These are phyloP conservation scores for Pterocarpus santalinus DNA, from an alignment of 306 rosid species.

Conservation along the genomic window DNA sequence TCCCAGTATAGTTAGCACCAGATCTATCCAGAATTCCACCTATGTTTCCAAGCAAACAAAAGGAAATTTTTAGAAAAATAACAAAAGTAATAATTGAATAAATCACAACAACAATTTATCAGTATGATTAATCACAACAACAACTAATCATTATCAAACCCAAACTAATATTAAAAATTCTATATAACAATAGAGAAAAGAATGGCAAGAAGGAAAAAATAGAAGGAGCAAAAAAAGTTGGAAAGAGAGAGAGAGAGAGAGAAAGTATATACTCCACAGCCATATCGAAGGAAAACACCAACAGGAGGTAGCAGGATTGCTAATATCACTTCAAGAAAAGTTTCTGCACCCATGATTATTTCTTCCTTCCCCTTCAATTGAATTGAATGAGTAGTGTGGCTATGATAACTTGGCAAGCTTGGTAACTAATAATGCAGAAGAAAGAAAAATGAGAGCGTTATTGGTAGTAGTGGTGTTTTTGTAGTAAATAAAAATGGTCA, in stretches of 20 bases:
- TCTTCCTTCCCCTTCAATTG: not conserved
- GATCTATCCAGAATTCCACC: constrained; percentile 76
- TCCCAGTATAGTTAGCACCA: constrained; percentile 69
- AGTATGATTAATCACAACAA: not conserved
- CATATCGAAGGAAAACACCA: constrained; percentile 79
- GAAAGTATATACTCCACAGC: constrained; percentile 58
- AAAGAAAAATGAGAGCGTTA: not conserved
- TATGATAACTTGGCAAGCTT: not conserved
- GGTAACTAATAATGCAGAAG: not conserved
- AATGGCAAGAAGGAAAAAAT: no score
- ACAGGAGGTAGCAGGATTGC: constrained; percentile 78
- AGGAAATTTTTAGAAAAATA: not conserved
- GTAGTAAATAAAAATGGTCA: no score
- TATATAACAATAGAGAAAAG: no score
- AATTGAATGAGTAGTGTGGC: not conserved
- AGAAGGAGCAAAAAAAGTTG: not conserved
- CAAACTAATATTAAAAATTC: not conserved
- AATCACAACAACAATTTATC: not conserved
- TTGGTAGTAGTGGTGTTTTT: not conserved
- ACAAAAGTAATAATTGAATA: not conserved
- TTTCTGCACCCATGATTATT: constrained; percentile 64
- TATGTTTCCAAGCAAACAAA: constrained; percentile 41
- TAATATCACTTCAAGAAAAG: constrained; percentile 67
- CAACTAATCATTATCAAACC: not conserved
- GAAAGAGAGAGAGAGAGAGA: not conserved